Evolutionary conservation across 495 filamentous ascomycete genomes (phyloP).

Genomic region (Neurospora hispaniola): DNA sequence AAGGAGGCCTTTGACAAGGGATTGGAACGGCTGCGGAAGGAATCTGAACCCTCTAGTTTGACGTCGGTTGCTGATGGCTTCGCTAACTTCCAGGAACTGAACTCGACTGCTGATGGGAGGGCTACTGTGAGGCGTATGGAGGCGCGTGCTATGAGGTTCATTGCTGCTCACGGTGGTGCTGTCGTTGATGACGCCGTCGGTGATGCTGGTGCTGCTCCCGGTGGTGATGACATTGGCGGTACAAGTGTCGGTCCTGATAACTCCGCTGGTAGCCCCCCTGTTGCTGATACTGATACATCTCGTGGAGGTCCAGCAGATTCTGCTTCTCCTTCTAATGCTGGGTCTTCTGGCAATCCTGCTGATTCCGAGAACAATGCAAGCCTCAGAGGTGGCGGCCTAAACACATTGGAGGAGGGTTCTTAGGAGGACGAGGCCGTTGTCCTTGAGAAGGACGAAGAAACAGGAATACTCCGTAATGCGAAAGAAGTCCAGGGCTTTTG

Average conservation of each 20-base stretch:
- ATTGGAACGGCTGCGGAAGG: not conserved
- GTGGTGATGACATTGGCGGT: too few species aligned
- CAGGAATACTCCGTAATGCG: not conserved
- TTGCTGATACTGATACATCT: not conserved
- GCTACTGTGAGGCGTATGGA: not conserved
- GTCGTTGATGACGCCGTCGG: too few species aligned
- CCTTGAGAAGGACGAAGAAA: not conserved
- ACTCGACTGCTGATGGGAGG: not conserved
- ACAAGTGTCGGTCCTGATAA: not conserved
- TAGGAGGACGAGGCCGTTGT: not conserved
- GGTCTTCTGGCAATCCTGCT: not conserved
- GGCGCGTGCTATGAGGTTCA: not conserved
- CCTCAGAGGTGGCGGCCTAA: not conserved
- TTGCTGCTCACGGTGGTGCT: not conserved
- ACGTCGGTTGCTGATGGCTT: not conserved
- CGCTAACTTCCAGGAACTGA: not conserved
- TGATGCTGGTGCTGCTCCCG: too few species aligned
- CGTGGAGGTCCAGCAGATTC: not conserved
- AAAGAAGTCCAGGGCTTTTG: not conserved
- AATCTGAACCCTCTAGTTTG: not conserved
- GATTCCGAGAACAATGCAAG: not conserved
- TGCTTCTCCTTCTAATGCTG: not conserved
- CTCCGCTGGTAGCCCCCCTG: not conserved
- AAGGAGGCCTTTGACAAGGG: not conserved
- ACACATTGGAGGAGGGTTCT: not conserved